Percentiles rank a stretch among this genome's conserved stretches.
phyloP scores from a whole-genome alignment of 192 early-diverging fungal genomes.

The Linnemannia zychae region DNA sequence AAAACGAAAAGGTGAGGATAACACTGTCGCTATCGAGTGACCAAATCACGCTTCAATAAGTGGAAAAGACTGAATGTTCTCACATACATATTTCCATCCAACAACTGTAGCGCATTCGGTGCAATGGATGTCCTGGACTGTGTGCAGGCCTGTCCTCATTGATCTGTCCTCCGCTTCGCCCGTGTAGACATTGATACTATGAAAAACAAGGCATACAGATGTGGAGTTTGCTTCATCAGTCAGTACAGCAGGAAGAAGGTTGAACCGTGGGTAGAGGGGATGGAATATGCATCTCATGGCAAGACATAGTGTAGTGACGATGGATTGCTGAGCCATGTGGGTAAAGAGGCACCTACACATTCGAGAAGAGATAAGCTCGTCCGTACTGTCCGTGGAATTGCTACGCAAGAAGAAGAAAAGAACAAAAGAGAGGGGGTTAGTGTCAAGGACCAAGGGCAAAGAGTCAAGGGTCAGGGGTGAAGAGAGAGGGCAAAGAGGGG shows the following conservation, averaged over 20 bases:
- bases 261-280: neutral
- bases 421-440: neutral
- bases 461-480: neutral
- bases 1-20: neutral
- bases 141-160: slow-evolving; percentile 85
- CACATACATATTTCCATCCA: slow-evolving; percentile 76
- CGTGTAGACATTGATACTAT: slow-evolving; percentile 67
- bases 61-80: neutral
- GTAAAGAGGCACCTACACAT: slow-evolving; percentile 59
- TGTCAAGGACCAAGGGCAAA: neutral
- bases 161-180: slow-evolving; percentile 66
- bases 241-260: neutral
- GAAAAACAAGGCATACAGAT: neutral
- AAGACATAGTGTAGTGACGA: neutral
- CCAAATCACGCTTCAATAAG: neutral
- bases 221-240: neutral
- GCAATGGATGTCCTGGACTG: slow-evolving; percentile 78
- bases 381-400: slow-evolving; percentile 74
- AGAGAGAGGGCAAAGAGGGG: neutral
- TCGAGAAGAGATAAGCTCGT: slow-evolving; percentile 74
- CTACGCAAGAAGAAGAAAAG: slow-evolving; percentile 39
- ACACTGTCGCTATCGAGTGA: neutral
- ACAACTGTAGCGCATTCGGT: slow-evolving; percentile 61
- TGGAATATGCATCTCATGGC: neutral
- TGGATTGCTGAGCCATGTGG: neutral